Evolutionary conservation across 2,329 filamentous ascomycete genomes (phyloP), one percentile per base, ranked within the genome.

Genomic region (Scleromitrula shiraiana): DNA sequence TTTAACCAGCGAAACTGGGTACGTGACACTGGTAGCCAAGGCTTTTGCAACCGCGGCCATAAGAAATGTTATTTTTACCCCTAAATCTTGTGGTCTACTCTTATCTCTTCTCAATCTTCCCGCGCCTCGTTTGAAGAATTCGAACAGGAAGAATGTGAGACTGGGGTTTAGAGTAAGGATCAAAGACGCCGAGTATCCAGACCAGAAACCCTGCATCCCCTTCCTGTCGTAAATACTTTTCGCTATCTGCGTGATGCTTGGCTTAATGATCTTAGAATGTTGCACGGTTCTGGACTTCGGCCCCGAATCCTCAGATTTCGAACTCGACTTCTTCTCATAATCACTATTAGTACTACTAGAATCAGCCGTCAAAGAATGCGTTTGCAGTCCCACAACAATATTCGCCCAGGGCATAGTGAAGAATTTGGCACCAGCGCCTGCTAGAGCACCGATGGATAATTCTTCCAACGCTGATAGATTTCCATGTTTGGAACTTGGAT

Each of bases 1-100:
- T 68, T 91, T 91, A n/a, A 87, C 88, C 24, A 89, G 80, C 49
- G 86, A 85, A 64, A 95, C 83, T 0, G 90, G 90, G 62, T 95
- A 95, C 1, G 86, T 95, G 49, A 89, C 68, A 0, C 79, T 75
- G 7, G 82, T 87, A 0, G 88, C 88, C 20, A 83, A 69, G 0
- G 82, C 82, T 67, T 95, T 95, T 65, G 85, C 89, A 22, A 83
- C 62, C 0, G 88, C 88, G 0, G 89, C 88, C 9, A 85, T 64
- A 1, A 85, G 62, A 59, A 86, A 85, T 0, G 77, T 83, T 7
- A 76, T 60, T 36, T 66, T 66, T 0, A 77, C 66, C 0, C 75
- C 72, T 0, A 79, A 76, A 14, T 75, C 70, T 4, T 71, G n/a
- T n/a, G n/a, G n/a, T n/a, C n/a, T 68, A 7, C 75, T 68, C 56